Percentiles rank a stretch among this genome's conserved stretches.
phyloP scores from a whole-genome alignment of 1,139 yeast species.

The Zhuliangozyma blackwelliae region DNA sequence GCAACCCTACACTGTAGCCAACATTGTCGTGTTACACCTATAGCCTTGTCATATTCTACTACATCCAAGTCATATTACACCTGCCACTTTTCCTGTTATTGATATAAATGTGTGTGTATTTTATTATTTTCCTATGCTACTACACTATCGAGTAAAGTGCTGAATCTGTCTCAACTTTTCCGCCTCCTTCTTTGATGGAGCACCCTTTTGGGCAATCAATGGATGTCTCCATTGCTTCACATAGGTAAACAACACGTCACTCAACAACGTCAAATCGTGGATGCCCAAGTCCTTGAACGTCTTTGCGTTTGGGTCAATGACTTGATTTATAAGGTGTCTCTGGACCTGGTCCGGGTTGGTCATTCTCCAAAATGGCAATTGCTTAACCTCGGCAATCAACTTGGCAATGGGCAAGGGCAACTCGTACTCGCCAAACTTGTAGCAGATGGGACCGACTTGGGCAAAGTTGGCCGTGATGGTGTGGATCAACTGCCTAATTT shows the following conservation, averaged over 20 bases:
- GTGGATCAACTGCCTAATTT: constrained; percentile 67
- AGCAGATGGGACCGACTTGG: constrained; percentile 49
- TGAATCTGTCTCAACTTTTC: constrained; percentile 43
- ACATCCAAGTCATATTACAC: too few species aligned
- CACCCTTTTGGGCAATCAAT: constrained; percentile 46
- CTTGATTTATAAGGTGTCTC: constrained; percentile 70
- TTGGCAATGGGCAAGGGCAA: constrained; percentile 40
- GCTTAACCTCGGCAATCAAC: constrained; percentile 45
- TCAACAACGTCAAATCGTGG: constrained; percentile 57
- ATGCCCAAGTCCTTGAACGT: constrained; percentile 74
- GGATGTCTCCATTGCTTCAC: constrained; percentile 56
- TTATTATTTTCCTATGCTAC: background rate
- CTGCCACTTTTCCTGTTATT: background rate
- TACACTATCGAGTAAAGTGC: constrained; percentile 30
- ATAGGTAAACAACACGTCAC: constrained; percentile 64
- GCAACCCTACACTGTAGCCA: too few species aligned
- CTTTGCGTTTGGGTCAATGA: constrained; percentile 55
- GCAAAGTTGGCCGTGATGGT: constrained; percentile 58
- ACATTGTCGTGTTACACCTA: too few species aligned
- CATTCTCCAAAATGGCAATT: constrained; percentile 62
- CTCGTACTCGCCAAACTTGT: constrained; percentile 28
- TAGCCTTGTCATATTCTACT: too few species aligned
- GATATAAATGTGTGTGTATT: background rate
- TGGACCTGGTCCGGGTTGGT: constrained; percentile 73
- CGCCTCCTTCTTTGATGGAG: constrained; percentile 39